Percentiles rank a stretch among this genome's conserved stretches.
phyloP scores from a whole-genome alignment of 768 basidiomycete genomes.

The Amyloporia xantha region DNA sequence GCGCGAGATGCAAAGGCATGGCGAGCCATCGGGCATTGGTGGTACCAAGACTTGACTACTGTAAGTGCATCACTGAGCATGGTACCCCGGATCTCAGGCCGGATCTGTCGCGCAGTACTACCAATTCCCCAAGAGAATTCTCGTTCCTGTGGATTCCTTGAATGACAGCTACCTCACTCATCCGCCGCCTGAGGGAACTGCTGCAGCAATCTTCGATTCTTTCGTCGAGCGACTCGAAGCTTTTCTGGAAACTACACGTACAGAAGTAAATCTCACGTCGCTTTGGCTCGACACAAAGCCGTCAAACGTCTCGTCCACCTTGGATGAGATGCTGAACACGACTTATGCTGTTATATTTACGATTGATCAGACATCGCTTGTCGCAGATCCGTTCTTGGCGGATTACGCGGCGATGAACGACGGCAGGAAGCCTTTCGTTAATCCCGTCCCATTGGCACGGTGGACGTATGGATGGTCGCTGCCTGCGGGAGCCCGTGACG shows the following conservation, averaged over 20 bases:
- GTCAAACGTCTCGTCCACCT: constrained; percentile 13
- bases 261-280: constrained; percentile 17
- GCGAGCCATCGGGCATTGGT: constrained; percentile 21
- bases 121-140: constrained; percentile 22
- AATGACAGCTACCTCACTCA: constrained; percentile 19
- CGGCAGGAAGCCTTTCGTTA: constrained; percentile 23
- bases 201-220: constrained; percentile 18
- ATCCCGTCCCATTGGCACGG: constrained; percentile 22
- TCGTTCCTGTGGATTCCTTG: constrained; percentile 21
- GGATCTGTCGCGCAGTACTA: constrained; percentile 11
- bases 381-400: constrained; percentile 24
- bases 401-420: constrained; percentile 18
- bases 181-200: constrained; percentile 16
- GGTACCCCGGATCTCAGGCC: not conserved
- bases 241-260: constrained; percentile 22
- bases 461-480: constrained; percentile 21
- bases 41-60: constrained; percentile 24
- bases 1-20: constrained; percentile 23
- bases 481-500: constrained; percentile 12
- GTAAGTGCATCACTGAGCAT: constrained; percentile 5
- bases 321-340: constrained; percentile 19
- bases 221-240: constrained; percentile 23
- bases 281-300: constrained; percentile 20
- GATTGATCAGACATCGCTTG: constrained; percentile 20
- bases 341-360: constrained; percentile 24